phyloP scores from a whole-genome alignment of 257 asterid species.

The Thymus mandschuricus region DNA sequence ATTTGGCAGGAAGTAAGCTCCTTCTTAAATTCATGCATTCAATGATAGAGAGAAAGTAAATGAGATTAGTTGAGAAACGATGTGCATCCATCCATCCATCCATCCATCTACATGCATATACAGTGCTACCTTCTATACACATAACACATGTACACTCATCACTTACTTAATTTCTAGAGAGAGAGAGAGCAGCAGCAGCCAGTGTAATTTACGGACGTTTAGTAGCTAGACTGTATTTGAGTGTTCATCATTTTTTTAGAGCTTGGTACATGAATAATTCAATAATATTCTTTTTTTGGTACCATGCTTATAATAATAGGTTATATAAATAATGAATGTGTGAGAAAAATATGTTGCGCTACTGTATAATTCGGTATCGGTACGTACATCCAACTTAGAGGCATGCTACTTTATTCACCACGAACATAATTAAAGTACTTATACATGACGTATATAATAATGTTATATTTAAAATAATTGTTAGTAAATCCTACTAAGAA shows the following conservation, averaged over 20 bases:
- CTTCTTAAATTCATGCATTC: conserved; percentile 49
- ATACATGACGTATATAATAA: too few relatives aligned
- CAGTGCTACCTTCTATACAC: not conserved
- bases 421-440: too few relatives aligned
- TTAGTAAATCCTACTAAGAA: too few relatives aligned
- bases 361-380: too few relatives aligned
- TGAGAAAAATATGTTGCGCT: too few relatives aligned
- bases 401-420: too few relatives aligned
- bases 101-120: conserved; percentile 14
- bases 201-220: not conserved
- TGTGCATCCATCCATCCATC: conserved; percentile 23
- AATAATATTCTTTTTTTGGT: not conserved
- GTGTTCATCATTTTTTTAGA: not conserved
- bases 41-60: conserved; percentile 43
- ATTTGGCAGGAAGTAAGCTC: conserved; percentile 51
- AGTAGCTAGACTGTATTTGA: not conserved
- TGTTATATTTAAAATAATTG: too few relatives aligned
- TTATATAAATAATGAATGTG: too few relatives aligned
- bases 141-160: not conserved
- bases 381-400: too few relatives aligned
- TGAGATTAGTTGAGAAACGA: conserved; percentile 53
- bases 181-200: not conserved
- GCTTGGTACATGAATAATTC: not conserved
- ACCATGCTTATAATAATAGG: not conserved
- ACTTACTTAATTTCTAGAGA: not conserved